Evolutionary conservation across 257 asterid species (phyloP).

Genomic region (Lycium ferocissimum): DNA sequence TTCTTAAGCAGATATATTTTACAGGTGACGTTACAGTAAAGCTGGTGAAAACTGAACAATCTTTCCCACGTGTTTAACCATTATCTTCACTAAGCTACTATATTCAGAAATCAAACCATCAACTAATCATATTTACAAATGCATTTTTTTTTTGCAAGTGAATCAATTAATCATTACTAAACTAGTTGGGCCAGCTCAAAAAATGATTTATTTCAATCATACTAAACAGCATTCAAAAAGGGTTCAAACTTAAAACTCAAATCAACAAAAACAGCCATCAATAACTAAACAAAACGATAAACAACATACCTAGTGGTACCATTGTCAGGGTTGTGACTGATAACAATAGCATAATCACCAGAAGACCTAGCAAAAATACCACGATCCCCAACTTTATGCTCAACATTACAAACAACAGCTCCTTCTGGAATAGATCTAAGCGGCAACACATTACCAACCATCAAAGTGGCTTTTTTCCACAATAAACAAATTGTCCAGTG

Average conservation of each 20-base stretch:
- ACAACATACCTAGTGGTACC: slow-evolving; percentile 39
- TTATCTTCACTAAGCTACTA: neutral
- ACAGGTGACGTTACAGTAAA: neutral
- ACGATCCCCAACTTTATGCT: slow-evolving; percentile 43
- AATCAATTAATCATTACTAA: neutral
- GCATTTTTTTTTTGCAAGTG: neutral
- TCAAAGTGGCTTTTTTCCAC: slow-evolving; percentile 45
- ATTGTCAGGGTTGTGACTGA: slow-evolving; percentile 44
- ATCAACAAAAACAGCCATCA: neutral
- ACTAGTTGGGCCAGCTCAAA: neutral
- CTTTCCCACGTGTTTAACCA: neutral
- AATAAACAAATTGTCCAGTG: slow-evolving; percentile 38
- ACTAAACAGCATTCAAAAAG: no score
- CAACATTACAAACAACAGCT: slow-evolving; percentile 43
- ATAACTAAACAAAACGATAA: neutral
- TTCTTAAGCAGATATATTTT: neutral
- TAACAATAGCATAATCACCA: slow-evolving; percentile 46
- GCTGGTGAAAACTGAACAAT: neutral
- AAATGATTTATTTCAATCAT: neutral
- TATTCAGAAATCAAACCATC: neutral
- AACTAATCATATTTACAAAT: neutral
- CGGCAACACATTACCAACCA: slow-evolving; percentile 43
- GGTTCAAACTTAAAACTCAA: neutral
- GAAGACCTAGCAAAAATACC: slow-evolving; percentile 42
- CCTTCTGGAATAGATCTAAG: slow-evolving; percentile 44